Conservation (phyloP, 2,329 filamentous ascomycete species). For the Dissoconium aciculare region DNA sequence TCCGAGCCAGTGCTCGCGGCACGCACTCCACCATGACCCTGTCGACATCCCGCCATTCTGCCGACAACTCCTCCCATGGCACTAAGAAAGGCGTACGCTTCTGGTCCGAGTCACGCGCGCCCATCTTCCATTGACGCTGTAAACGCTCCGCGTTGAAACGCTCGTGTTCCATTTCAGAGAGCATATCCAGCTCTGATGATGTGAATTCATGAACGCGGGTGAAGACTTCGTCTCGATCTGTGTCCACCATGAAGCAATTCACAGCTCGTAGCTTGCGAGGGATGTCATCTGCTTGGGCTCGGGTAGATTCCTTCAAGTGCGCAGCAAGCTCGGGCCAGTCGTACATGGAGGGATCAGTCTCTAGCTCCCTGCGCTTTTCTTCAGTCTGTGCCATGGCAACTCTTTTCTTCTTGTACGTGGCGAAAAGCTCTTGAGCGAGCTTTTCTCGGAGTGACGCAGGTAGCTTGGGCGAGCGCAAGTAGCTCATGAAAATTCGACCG, state of each 20-base stretch:
- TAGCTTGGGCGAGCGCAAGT: slow-evolving; percentile 20
- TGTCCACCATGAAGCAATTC: slow-evolving; percentile 23
- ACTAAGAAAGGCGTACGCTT: slow-evolving; percentile 23
- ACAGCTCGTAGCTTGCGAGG: slow-evolving; percentile 23
- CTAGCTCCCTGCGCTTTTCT: slow-evolving; percentile 17
- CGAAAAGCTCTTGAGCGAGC: slow-evolving; percentile 22
- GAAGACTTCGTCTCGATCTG: slow-evolving; percentile 18
- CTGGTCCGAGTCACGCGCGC: slow-evolving; percentile 20
- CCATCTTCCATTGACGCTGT: slow-evolving; percentile 24
- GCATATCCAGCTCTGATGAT: slow-evolving; percentile 19
- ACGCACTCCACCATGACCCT: slow-evolving; percentile 25
- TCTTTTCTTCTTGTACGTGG: slow-evolving; percentile 21
- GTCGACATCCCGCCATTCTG: slow-evolving; percentile 24
- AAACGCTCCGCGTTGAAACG: slow-evolving; percentile 24
- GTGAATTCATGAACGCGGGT: slow-evolving; percentile 20
- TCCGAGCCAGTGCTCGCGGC: slow-evolving; percentile 17
- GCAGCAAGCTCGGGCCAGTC: slow-evolving; percentile 23
- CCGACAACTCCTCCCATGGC: slow-evolving; percentile 22
- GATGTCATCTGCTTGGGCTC: slow-evolving; percentile 24
- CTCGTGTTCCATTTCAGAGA: slow-evolving; percentile 25
- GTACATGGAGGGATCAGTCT: slow-evolving; percentile 19
- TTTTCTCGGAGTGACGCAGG: slow-evolving; percentile 21
- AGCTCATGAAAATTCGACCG: slow-evolving; percentile 23
- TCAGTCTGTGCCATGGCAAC: slow-evolving; percentile 17
- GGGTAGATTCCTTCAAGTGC: slow-evolving; percentile 23